Evolutionary conservation across 2,329 filamentous ascomycete species (phyloP).

Genomic region (Ophiocordyceps camponoti-saundersi): DNA sequence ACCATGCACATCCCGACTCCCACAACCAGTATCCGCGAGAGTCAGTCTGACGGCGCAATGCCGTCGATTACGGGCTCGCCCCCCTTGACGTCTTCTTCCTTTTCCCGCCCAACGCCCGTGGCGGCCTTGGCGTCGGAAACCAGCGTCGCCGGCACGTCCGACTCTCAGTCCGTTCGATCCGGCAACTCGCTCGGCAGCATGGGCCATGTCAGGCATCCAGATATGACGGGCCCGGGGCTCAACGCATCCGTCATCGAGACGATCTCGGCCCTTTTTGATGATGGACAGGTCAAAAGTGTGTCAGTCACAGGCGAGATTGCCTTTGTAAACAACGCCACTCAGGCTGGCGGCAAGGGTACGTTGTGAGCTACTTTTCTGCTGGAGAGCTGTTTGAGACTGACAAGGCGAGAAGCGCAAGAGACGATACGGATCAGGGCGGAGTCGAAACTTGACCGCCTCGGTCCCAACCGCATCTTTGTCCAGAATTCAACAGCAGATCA

Average conservation of each 20-base stretch:
- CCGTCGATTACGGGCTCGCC: conserved; percentile 4
- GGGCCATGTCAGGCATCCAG: conserved; percentile 60
- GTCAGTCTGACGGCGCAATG: conserved; percentile 11
- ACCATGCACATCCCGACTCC: conserved; percentile 60
- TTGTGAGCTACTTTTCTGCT: conserved; percentile 2
- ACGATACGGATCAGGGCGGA: conserved; percentile 80
- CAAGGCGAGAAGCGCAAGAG: conserved; percentile 28
- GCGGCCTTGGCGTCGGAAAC: conserved; percentile 45
- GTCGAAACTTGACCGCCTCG: conserved; percentile 72
- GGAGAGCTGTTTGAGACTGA: background rate
- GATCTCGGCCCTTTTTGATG: conserved; percentile 69
- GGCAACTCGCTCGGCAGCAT: conserved; percentile 60
- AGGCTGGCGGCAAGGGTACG: conserved; percentile 34
- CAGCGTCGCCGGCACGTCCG: conserved; percentile 44
- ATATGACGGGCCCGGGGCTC: conserved; percentile 62
- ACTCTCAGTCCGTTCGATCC: conserved; percentile 84
- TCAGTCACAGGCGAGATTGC: conserved; percentile 80
- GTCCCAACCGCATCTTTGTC: conserved; percentile 84
- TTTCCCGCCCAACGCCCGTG: conserved; percentile 27
- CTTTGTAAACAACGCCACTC: conserved; percentile 53
- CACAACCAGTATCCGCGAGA: conserved; percentile 14
- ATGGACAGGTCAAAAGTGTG: conserved; percentile 51
- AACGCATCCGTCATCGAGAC: conserved; percentile 85
- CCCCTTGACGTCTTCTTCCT: conserved; percentile 3
- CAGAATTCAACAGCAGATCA: conserved; percentile 45